Base-by-base conservation (phyloP, 75 land plant genomes). In the Selaginella moellendorffii region DNA sequence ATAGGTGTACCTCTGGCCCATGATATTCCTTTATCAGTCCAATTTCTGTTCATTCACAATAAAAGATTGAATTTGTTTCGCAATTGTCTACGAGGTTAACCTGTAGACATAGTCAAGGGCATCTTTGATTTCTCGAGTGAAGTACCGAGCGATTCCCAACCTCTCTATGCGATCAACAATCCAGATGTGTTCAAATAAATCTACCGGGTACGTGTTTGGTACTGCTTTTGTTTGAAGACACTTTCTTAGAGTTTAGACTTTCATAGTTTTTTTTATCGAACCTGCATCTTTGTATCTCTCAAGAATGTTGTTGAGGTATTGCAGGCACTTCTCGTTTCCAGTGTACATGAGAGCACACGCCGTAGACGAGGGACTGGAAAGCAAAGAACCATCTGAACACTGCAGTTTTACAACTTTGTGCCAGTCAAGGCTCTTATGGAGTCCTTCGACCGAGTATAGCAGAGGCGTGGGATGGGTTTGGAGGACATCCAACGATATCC, bases 131-230 rank as follows among this genome's bases (percentile, higher is more conserved):
- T 95, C 96, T 0, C 52, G 2, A 51, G 76, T 28, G 70, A 95
- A 89, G 31, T 71, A 76, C 1, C 85, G 80, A 5, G 87, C 66
- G 21, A 95, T 75, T 24, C 99, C 99, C 0, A 95, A 87, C 2
- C 99, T 80, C 36, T 89, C 80, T 25, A 95, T 29, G 1, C 90
- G 74, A 54, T 95, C 99, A 24, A 86, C 91, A n/a, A 76, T 77
- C 96, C 96, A 95, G 0, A 95, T 10, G 62, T 64, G 96, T 74
- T 95, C 96, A 68, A 95, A 95, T 56, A 95, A 25, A 63, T 95
- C 99, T 24, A 89, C 84, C 0, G 99, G 99, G 64, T 95, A 86
- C 23, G 82, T 85, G 72, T 78, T 86, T 0, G 99, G 99, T 24
- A 82, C 97, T 90, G 78, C 61, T 30, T n/a, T n/a, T n/a, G n/a